These are phyloP conservation scores for Saccharomycopsis fibuligera DNA, from an alignment of 805 yeast species.

Conservation along the genomic window DNA sequence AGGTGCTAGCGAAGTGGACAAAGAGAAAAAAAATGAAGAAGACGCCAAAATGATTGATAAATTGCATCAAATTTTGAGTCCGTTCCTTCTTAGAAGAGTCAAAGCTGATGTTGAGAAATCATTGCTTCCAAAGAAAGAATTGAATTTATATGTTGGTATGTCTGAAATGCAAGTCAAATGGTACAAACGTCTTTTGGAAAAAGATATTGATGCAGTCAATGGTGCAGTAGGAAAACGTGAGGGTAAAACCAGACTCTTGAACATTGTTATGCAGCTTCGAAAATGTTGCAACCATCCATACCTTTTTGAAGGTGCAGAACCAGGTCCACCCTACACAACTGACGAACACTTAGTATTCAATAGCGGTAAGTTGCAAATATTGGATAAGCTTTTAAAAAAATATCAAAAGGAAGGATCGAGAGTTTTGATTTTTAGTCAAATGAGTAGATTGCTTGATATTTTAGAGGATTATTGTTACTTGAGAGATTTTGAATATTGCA, in stretches of 20 bases:
- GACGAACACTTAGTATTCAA: conserved; percentile 91
- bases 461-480: conserved; percentile 87
- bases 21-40: conserved; percentile 40
- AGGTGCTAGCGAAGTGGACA: conserved; percentile 54
- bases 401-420: conserved; percentile 75
- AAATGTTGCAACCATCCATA: conserved; percentile 98
- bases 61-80: conserved; percentile 79
- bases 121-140: conserved; percentile 82
- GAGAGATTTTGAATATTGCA: conserved; percentile 77
- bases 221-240: conserved; percentile 94
- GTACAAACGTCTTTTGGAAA: conserved; percentile 84
- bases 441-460: conserved; percentile 85
- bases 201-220: conserved; percentile 93
- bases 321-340: conserved; percentile 95
- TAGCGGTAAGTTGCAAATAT: conserved; percentile 83
- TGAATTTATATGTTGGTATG: conserved; percentile 89
- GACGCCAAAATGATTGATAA: conserved; percentile 85
- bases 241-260: conserved; percentile 82
- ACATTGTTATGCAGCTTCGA: conserved; percentile 93
- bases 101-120: conserved; percentile 92
- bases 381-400: conserved; percentile 75
- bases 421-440: conserved; percentile 87
- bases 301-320: conserved; percentile 97
- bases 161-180: conserved; percentile 90
- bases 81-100: conserved; percentile 82